Evolutionary conservation across 176 grass and related monocot species (phyloP).

Genomic region (Calamus simplicifolius): DNA sequence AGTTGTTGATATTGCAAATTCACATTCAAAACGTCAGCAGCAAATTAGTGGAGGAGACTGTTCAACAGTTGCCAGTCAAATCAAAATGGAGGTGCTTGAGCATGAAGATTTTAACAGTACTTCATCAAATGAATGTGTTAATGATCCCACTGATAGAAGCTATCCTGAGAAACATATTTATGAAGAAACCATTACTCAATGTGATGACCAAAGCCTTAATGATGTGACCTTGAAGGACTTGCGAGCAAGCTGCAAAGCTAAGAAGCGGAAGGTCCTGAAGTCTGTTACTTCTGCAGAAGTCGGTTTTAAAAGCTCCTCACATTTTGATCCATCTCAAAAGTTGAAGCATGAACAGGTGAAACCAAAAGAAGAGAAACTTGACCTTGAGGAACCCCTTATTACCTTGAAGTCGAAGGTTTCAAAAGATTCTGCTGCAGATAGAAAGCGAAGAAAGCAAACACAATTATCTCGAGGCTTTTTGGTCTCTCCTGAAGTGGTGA

Average conservation of each 20-base stretch:
- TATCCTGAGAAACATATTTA: neutral
- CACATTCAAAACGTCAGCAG: neutral
- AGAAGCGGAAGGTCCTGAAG: conserved; percentile 19
- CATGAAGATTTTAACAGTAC: conserved; percentile 25
- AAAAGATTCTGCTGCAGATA: neutral
- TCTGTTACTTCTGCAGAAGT: conserved; percentile 8
- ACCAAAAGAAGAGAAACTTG: conserved; percentile 10
- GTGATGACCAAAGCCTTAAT: neutral
- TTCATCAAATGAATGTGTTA: conserved; percentile 14
- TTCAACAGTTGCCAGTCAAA: conserved; percentile 2
- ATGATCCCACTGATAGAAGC: conserved; percentile 1
- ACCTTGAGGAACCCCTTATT: conserved; percentile 23
- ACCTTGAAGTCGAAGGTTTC: conserved; percentile 12
- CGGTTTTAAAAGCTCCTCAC: neutral
- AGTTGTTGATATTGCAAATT: conserved; percentile 6
- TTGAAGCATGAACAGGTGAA: neutral
- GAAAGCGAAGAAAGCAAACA: conserved; percentile 8
- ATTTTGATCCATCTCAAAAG: conserved; percentile 2
- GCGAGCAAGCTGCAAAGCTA: conserved; percentile 16
- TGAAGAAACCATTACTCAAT: too few relatives aligned
- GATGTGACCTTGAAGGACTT: conserved; percentile 20
- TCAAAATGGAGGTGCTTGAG: conserved; percentile 41
- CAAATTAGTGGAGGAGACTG: neutral
- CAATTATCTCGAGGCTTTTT: neutral
- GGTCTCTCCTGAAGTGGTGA: neutral